Base-by-base conservation (phyloP, 2,329 filamentous ascomycete genomes). In the Colletotrichum ledebouriae region DNA sequence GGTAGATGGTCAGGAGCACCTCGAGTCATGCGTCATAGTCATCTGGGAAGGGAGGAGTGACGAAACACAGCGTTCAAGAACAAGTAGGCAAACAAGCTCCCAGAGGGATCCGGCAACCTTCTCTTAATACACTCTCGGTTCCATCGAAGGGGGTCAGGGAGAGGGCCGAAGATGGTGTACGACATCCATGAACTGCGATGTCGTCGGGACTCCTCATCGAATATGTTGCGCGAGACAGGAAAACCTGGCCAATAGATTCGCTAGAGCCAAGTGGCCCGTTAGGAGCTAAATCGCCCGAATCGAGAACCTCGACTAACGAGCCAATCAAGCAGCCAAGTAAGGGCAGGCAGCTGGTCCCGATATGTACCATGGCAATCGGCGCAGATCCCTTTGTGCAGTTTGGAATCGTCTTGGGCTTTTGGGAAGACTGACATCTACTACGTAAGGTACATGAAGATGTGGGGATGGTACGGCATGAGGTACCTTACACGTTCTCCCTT, bases 11-110 rank as follows among this genome's bases (percentile, higher is more conserved):
- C 47, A 59, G 39, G 53, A 65, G 25, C 41, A 49, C 39, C 12
- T 34, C 34, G 61, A 68, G 55, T 65, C 61, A 59, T 68, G 65
- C 53, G 55, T 65, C 60, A 59, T 55, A 29, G 20, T 22, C 29
- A 41, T 42, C 17, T 22, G 13, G 33, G 52, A 50, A 47, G 41
- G 55, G 55, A 34, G 53, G 15, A 22, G 3, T 22, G 22, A 4
- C 22, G 22, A 22, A 22, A 22, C 22, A 22, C 37, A 22, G 58
- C 50, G 60, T 44, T 33, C 17, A 50, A 10, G 41, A 25, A 25
- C 17, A 55, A 11, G 29, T 22, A 25, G 33, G 25, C 34, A 64
- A 68, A 59, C 55, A 56, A 65, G 61, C 60, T 65, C 64, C 37
- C 59, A 15, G 44, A 39, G 41, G 55, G 22, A 41, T 44, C 12